phyloP scores from a whole-genome alignment of 2,329 filamentous ascomycete genomes.

The Nemania abortiva region DNA sequence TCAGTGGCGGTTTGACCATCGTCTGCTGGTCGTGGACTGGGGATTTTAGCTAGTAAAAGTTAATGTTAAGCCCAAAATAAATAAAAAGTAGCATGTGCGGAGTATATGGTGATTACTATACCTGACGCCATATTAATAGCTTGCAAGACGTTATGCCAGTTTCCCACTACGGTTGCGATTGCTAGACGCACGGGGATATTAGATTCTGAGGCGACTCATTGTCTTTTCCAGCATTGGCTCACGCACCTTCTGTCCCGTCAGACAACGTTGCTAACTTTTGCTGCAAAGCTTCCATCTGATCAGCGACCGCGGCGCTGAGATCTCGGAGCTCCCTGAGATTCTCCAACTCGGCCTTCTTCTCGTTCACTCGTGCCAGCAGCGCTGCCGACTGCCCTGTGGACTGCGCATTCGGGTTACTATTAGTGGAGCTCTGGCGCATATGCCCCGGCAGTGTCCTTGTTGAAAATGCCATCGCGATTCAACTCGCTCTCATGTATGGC shows the following conservation, averaged over 20 bases:
- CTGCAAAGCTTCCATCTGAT: conserved; percentile 85
- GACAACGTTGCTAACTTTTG: conserved; percentile 82
- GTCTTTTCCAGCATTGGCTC: not conserved
- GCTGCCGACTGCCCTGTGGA: conserved; percentile 74
- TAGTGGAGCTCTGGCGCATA: conserved; percentile 71
- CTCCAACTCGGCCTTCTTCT: conserved; percentile 87
- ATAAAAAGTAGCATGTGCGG: not conserved
- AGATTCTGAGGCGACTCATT: conserved; percentile 12
- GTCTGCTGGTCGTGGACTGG: conserved; percentile 65
- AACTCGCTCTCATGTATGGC: conserved; percentile 7
- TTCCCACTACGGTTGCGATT: conserved; percentile 84
- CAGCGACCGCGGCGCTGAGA: conserved; percentile 80
- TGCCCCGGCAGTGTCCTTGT: conserved; percentile 73
- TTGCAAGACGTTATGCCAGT: conserved; percentile 88
- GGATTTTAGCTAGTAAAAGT: conserved; percentile 71
- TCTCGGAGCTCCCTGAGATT: conserved; percentile 82
- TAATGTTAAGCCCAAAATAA: conserved; percentile 15
- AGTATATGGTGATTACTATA: conserved; percentile 57
- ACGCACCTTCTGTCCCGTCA: conserved; percentile 81
- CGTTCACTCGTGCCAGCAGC: conserved; percentile 80
- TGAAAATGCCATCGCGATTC: conserved; percentile 64
- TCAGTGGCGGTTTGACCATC: conserved; percentile 54
- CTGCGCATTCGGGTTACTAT: conserved; percentile 56
- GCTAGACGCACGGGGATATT: conserved; percentile 60
- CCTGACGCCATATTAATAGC: conserved; percentile 89